Evolutionary conservation across 495 filamentous ascomycete genomes (phyloP).

Genomic region (Letharia columbiana): DNA sequence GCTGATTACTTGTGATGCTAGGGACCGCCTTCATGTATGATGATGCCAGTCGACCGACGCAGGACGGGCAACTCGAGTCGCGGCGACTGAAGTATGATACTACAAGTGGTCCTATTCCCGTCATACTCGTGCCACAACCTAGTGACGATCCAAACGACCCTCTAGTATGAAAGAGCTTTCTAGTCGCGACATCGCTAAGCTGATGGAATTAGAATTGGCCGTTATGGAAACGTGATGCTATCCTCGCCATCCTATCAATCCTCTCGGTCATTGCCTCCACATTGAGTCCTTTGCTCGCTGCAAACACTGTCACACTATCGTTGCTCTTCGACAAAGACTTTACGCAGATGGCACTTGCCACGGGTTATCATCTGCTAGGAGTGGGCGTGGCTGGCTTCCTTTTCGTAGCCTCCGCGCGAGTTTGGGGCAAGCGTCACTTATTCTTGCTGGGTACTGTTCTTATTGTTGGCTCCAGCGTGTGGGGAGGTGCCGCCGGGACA

Average conservation of each 20-base stretch:
- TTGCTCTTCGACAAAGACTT: constrained; percentile 52
- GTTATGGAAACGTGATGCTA: constrained; percentile 74
- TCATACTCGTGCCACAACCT: constrained; percentile 72
- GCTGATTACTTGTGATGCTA: constrained; percentile 24
- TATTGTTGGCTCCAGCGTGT: constrained; percentile 60
- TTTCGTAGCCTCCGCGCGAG: constrained; percentile 76
- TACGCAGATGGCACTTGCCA: constrained; percentile 67
- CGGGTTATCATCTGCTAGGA: constrained; percentile 80
- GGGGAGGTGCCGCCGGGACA: constrained; percentile 63
- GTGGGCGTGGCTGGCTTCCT: constrained; percentile 72
- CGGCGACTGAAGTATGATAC: constrained; percentile 62
- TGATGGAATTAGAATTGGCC: constrained; percentile 68
- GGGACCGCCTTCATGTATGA: constrained; percentile 61
- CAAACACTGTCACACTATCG: constrained; percentile 68
- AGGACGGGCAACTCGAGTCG: constrained; percentile 30
- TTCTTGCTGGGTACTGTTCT: constrained; percentile 74
- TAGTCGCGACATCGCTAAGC: constrained; percentile 7
- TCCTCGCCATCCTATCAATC: constrained; percentile 67
- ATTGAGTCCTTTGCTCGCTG: constrained; percentile 75
- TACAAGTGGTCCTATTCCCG: constrained; percentile 49
- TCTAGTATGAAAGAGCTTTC: constrained; percentile 40
- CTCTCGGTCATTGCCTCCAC: constrained; percentile 72
- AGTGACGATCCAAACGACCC: constrained; percentile 77
- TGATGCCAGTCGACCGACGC: constrained; percentile 39
- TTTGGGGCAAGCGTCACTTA: constrained; percentile 86